Evolutionary conservation across 768 basidiomycete genomes (phyloP).

Genomic region (Amanita muscaria): DNA sequence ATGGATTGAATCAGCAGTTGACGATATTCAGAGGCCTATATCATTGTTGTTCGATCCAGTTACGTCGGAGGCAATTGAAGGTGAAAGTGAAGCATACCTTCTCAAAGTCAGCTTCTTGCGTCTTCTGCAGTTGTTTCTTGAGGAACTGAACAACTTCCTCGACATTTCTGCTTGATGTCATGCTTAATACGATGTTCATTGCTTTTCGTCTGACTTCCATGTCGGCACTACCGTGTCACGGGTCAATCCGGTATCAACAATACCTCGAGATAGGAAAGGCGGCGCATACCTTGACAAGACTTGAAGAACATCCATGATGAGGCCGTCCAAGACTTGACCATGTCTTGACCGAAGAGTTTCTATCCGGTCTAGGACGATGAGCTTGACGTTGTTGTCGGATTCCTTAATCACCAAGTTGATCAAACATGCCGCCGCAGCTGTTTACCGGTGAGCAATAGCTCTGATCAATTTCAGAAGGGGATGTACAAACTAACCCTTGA

Average conservation of each 20-base stretch:
- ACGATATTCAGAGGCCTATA: slow-evolving; percentile 87
- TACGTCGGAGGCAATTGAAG: neutral
- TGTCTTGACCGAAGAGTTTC: slow-evolving; percentile 77
- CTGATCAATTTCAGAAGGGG: neutral
- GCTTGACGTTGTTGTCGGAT: slow-evolving; percentile 98
- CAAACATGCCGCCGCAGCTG: slow-evolving; percentile 83
- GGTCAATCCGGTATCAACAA: slow-evolving; percentile 1
- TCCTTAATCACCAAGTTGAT: slow-evolving; percentile 90
- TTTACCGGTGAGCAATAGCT: slow-evolving; percentile 2
- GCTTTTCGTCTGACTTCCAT: slow-evolving; percentile 96
- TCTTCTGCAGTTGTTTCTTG: slow-evolving; percentile 95
- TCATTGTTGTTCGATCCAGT: neutral
- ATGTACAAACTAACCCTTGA: slow-evolving; percentile 59
- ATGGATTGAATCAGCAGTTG: slow-evolving; percentile 96
- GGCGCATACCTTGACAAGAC: slow-evolving; percentile 62
- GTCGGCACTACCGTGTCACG: slow-evolving; percentile 59
- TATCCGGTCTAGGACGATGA: slow-evolving; percentile 91
- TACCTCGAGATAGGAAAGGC: neutral
- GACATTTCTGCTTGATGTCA: slow-evolving; percentile 91
- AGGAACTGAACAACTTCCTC: slow-evolving; percentile 95
- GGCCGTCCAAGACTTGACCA: slow-evolving; percentile 78
- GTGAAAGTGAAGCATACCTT: slow-evolving; percentile 44
- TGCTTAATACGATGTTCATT: slow-evolving; percentile 78
- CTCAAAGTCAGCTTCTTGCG: slow-evolving; percentile 86
- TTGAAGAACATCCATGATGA: slow-evolving; percentile 95